A percentile compares a stretch with the other conserved stretches of the same genome.
These are phyloP conservation scores for Talaromyces sp. DNA, from an alignment of 2,329 filamentous ascomycete genomes.

Conservation along the genomic window DNA sequence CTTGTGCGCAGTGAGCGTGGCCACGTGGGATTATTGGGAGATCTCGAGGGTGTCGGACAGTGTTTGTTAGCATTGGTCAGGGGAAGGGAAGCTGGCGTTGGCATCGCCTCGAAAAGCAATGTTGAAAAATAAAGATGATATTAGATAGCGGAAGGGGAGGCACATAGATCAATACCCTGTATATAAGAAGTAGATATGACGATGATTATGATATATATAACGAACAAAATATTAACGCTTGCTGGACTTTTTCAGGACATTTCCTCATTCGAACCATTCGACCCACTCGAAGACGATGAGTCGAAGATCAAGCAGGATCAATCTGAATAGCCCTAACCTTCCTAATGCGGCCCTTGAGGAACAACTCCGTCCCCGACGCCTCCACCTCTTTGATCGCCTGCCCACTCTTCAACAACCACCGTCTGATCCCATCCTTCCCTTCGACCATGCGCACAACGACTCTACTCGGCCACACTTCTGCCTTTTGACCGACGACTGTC, in stretches of 20 bases:
- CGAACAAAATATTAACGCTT: not conserved
- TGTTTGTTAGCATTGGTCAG: conserved; percentile 66
- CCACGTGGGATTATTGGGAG: conserved; percentile 82
- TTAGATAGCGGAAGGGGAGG: not conserved
- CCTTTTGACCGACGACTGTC: not conserved
- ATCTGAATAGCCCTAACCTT: conserved; percentile 16
- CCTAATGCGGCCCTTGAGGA: conserved; percentile 17
- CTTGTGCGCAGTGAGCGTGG: conserved; percentile 76
- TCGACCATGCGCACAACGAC: not conserved
- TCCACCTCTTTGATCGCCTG: conserved; percentile 7
- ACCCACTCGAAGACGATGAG: no score
- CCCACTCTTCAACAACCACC: conserved; percentile 14
- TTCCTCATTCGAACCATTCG: no score
- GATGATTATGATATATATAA: not conserved
- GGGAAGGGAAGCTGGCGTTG: conserved; percentile 69
- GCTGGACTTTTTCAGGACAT: not conserved
- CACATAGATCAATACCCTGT: conserved; percentile 12
- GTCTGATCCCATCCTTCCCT: not conserved
- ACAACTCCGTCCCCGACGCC: conserved; percentile 17
- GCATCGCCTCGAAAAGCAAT: conserved; percentile 30
- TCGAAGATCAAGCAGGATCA: conserved; percentile 17
- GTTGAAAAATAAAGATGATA: not conserved
- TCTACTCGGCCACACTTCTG: conserved; percentile 36
- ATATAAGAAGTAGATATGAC: conserved; percentile 4
- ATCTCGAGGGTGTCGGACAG: conserved; percentile 73